Conservation (phyloP, 179 eudicot species). For the Patellifolia procumbens region DNA sequence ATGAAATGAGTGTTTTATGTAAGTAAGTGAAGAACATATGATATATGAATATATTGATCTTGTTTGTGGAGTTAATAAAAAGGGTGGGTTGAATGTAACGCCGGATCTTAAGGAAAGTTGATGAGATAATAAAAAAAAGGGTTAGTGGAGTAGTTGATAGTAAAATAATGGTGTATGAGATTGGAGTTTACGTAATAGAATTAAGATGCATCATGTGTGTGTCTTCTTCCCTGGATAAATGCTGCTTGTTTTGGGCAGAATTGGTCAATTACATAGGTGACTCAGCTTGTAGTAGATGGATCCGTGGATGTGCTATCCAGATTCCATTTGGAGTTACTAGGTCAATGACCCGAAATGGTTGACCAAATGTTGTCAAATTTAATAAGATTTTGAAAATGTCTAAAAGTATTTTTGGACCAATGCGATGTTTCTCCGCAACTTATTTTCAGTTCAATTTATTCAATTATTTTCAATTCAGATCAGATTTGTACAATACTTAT, state of each 20-base stretch:
- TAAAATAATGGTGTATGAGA: neutral
- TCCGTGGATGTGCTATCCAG: neutral
- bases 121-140: neutral
- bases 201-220: neutral
- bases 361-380: neutral
- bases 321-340: neutral
- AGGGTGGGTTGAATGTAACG: neutral
- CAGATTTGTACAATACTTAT: too few species aligned
- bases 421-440: too few species aligned
- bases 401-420: too few species aligned
- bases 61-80: neutral
- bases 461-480: too few species aligned
- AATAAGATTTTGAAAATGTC: too few species aligned
- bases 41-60: too few species aligned
- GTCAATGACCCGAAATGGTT: neutral
- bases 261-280: neutral
- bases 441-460: too few species aligned
- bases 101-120: constrained; percentile 14
- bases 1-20: neutral
- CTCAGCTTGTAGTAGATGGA: neutral
- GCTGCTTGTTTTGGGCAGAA: neutral
- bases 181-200: neutral
- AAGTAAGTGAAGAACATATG: neutral
- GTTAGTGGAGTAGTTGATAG: constrained; percentile 9
- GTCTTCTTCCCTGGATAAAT: constrained; percentile 1